Conservation (phyloP, 2,329 filamentous ascomycete species). For the Trichoderma harzianum region DNA sequence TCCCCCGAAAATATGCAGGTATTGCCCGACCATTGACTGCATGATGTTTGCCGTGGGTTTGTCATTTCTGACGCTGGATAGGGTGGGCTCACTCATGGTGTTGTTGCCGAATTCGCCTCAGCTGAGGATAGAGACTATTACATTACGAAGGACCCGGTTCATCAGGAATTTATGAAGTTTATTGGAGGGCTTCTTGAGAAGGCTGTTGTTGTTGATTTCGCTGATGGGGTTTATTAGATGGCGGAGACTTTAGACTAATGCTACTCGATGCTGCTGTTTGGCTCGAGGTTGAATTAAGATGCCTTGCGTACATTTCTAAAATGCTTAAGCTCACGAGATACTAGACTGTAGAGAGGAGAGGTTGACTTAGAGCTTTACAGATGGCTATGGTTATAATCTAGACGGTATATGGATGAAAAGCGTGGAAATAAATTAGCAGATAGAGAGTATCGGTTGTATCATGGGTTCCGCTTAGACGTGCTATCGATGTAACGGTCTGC, state of each 20-base stretch:
- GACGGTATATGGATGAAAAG: neutral
- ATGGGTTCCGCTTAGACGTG: neutral
- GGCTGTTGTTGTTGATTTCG: neutral
- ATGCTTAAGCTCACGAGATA: neutral
- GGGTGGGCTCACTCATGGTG: slow-evolving; percentile 1
- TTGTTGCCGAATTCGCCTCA: neutral
- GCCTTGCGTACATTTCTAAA: neutral
- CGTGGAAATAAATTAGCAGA: neutral
- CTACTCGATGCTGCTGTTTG: neutral
- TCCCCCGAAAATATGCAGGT: slow-evolving; percentile 46
- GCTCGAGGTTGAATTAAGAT: neutral
- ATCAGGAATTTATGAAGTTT: neutral
- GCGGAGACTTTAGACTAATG: neutral
- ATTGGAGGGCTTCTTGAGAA: neutral
- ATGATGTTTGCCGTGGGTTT: neutral
- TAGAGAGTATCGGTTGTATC: neutral
- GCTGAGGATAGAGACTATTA: slow-evolving; percentile 9
- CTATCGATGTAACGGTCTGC: neutral
- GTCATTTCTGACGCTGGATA: neutral
- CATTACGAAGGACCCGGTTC: neutral
- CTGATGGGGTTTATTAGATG: neutral
- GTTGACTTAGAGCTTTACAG: neutral
- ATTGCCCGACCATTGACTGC: neutral
- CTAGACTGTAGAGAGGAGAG: neutral
- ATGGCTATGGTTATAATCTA: neutral